Conservation (phyloP, 345 rosid genomes). For the Citrus unshiu region DNA sequence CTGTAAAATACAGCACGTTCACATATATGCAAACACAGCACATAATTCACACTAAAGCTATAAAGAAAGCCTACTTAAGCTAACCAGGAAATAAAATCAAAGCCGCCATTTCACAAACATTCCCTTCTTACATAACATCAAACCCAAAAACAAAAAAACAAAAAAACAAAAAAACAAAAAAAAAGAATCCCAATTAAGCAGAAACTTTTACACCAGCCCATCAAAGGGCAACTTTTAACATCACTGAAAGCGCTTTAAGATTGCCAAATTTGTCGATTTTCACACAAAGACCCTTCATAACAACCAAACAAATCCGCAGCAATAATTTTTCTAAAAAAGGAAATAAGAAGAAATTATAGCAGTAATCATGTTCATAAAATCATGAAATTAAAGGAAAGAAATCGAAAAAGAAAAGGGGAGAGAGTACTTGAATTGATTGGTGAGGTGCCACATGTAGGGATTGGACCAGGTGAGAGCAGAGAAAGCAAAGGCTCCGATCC, state of each 20-base stretch:
- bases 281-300: too few relatives aligned
- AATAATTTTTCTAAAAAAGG: neutral
- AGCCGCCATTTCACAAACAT: too few relatives aligned
- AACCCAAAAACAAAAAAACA: too few relatives aligned
- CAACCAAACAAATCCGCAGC: neutral
- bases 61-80: neutral
- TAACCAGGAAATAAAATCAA: neutral
- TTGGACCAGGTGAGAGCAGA: slow-evolving; percentile 57
- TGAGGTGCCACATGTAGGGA: slow-evolving; percentile 85
- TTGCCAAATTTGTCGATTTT: too few relatives aligned
- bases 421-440: slow-evolving; percentile 66
- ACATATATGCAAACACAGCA: neutral
- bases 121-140: too few relatives aligned
- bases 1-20: neutral
- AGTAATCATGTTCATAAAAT: neutral
- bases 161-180: too few relatives aligned
- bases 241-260: neutral
- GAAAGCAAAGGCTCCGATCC: slow-evolving; percentile 81
- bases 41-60: neutral
- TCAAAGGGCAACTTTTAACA: neutral
- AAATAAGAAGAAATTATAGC: neutral
- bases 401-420: neutral
- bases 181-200: too few relatives aligned
- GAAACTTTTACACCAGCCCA: too few relatives aligned
- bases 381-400: too few relatives aligned